Conservation (phyloP, 805 yeast species). For the Yamadazyma tumulicola region DNA sequence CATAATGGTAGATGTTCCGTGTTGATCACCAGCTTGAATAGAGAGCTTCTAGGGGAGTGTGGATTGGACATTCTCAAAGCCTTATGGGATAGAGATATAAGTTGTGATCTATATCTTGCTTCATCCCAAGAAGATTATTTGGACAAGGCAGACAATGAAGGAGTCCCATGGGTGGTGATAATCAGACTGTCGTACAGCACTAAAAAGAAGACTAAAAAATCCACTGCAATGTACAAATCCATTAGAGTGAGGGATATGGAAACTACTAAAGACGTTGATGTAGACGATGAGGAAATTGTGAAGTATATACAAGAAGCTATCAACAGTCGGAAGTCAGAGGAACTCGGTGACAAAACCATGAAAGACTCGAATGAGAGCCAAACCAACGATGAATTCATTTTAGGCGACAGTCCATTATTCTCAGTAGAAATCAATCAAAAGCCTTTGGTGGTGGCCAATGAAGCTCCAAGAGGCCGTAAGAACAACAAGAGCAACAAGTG, state of each 20-base stretch:
- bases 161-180: constrained; percentile 72
- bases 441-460: constrained; percentile 67
- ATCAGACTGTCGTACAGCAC: constrained; percentile 60
- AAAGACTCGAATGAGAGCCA: too few relatives aligned
- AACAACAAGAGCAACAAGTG: constrained; percentile 72
- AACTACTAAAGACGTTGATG: constrained; percentile 63
- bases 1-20: constrained; percentile 67
- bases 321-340: constrained; percentile 2
- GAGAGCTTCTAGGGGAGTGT: constrained; percentile 49
- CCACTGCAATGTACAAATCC: constrained; percentile 59
- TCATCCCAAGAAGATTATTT: constrained; percentile 57
- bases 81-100: constrained; percentile 76
- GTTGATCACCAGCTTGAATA: constrained; percentile 66
- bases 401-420: constrained; percentile 26
- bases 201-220: constrained; percentile 32
- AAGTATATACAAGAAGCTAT: constrained; percentile 14
- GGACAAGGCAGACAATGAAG: constrained; percentile 60
- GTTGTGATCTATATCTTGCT: constrained; percentile 57
- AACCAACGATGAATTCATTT: constrained; percentile 11
- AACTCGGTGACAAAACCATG: constrained; percentile 7
- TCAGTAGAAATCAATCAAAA: constrained; percentile 46
- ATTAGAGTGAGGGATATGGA: constrained; percentile 65
- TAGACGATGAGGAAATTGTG: constrained; percentile 65
- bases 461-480: constrained; percentile 77
- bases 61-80: constrained; percentile 62